A percentile compares a stretch with the other conserved stretches of the same genome.
These are phyloP conservation scores for Phytopythium kandeliae DNA, from an alignment of 352 stramenopile genomes.

Conservation along the genomic window DNA sequence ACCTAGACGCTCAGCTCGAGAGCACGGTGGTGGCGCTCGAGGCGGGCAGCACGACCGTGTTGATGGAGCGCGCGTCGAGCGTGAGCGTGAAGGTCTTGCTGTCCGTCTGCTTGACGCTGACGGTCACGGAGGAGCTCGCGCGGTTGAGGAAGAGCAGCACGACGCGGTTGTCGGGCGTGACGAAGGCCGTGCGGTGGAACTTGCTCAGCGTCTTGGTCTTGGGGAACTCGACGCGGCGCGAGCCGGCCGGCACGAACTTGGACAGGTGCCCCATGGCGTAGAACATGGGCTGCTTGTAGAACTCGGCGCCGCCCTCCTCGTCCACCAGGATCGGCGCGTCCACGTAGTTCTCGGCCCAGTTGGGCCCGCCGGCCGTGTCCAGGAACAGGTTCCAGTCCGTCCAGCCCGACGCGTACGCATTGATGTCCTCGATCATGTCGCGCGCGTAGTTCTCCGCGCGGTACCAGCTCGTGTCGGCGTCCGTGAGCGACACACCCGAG, in stretches of 20 bases:
- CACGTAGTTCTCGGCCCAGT: conserved; percentile 65
- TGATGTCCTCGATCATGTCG: conserved; percentile 81
- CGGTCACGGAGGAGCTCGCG: conserved; percentile 15
- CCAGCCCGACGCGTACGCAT: conserved; percentile 62
- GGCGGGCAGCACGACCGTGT: conserved; percentile 18
- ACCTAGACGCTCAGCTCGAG: too few species aligned
- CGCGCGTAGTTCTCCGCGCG: conserved; percentile 66
- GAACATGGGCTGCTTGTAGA: conserved; percentile 64
- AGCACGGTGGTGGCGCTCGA: conserved; percentile 18
- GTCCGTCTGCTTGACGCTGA: conserved; percentile 13
- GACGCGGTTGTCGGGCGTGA: conserved; percentile 38
- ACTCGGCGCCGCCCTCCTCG: conserved; percentile 23
- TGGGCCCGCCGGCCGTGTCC: conserved; percentile 50
- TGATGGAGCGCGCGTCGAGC: conserved; percentile 9
- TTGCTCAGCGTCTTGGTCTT: conserved; percentile 21
- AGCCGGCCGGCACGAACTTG: conserved; percentile 47
- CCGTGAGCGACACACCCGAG: conserved; percentile 29
- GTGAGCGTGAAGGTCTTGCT: conserved; percentile 9
- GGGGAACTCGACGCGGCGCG: conserved; percentile 36
- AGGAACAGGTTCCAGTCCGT: conserved; percentile 84
- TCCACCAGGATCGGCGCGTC: conserved; percentile 58
- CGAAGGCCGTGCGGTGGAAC: conserved; percentile 38
- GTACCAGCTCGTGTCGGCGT: conserved; percentile 45
- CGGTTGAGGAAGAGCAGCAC: conserved; percentile 44
- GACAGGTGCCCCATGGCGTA: conserved; percentile 56